Base-by-base conservation (phyloP, 2,329 filamentous ascomycete species). In the Exophiala xenobiotica region DNA sequence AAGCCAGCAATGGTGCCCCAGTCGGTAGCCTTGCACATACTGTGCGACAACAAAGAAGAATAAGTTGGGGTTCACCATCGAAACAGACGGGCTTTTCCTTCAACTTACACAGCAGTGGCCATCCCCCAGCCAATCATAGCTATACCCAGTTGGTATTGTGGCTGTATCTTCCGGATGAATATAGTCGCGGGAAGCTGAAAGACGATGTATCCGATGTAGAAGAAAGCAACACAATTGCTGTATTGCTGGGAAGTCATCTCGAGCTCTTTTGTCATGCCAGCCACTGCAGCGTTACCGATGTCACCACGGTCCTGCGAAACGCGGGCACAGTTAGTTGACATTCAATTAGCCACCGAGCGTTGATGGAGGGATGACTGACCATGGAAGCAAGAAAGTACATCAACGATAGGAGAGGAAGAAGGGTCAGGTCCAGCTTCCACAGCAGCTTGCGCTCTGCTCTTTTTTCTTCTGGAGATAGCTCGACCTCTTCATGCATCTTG, bases 341-440 rank as follows among this genome's bases (percentile, higher is more conserved):
- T n/a, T n/a, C n/a, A n/a, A n/a, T n/a, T 11, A 16, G 22, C 6
- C 14, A 27, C 23, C 20, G 3, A n/a, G 4, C 3, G 16, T 4
- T 42, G 39, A 16, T 3, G 3, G 6, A 26, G 24, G 22, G 22
- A n/a, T 20, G 14, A 31, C 20, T 3, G 19, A 47, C 45, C 45
- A 47, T 11, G 5, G 33, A 39, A 16, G 45, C 45, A 18, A 53
- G 26, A 37, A 53, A 53, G 22, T 53, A 47, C 23, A 53, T 37
- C 4, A 33, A 37, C 5, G 50, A 12, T 8, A 53, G 39, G 3
- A 53, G 37, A n/a, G 50, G 50, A 18, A 53, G 38, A 31, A 53
- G 43, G 20, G 35, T 49, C 8, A 49, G 23, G 37, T 53, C 50
- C 6, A 42, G 8, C 29, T 53, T 53, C 35, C 22, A 38, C 11